Evolutionary conservation across 148 eudicot species (phyloP), one percentile per base, ranked within the genome.

Genomic region (Talinum fruticosum): DNA sequence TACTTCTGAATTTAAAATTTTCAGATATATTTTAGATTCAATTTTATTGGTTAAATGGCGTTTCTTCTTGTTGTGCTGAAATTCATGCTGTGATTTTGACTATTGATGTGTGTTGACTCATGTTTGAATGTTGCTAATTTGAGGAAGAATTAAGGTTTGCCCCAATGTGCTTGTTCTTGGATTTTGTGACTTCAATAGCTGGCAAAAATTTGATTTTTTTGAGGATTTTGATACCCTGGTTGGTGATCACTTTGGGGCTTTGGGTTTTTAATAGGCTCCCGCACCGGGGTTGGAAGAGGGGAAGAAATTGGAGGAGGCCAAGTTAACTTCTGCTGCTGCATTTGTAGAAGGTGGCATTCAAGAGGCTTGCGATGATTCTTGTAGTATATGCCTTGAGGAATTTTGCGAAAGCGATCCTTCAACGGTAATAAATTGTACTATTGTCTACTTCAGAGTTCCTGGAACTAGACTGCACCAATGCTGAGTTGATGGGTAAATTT

Each of bases 321-420:
- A 88, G 83, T 79, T 91, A 76, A 87, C 90, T 15, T 91, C 96
- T 2, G 91, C 96, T 29, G 96, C 96, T 19, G 96, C 96, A 30
- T 91, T 91, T 74, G 96, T 91, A n/a, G 93, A 89, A 82, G 96
- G 96, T 2, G 96, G 96, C 18, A 87, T 89, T 76, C 96, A 91
- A 75, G 93, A 89, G 18, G 96, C 96, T 61, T 91, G 96, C 81
- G 96, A 89, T 77, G 93, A 91, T 88, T 83, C 93, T 80, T 91
- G 93, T 78, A 89, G 93, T 82, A 89, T 89, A 69, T 91, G 96
- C 80, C 91, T 91, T 16, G 96, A 91, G 71, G 88, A 70, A 36
- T 91, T 91, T 71, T 85, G 88, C 65, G 93, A 91, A 68, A 89
- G 89, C 73, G 93, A 91, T 72, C 96, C 96, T 33, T 87, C 96